Evolutionary conservation across 2,329 filamentous ascomycete genomes (phyloP).

Genomic region (Ramularia collo-cygni): DNA sequence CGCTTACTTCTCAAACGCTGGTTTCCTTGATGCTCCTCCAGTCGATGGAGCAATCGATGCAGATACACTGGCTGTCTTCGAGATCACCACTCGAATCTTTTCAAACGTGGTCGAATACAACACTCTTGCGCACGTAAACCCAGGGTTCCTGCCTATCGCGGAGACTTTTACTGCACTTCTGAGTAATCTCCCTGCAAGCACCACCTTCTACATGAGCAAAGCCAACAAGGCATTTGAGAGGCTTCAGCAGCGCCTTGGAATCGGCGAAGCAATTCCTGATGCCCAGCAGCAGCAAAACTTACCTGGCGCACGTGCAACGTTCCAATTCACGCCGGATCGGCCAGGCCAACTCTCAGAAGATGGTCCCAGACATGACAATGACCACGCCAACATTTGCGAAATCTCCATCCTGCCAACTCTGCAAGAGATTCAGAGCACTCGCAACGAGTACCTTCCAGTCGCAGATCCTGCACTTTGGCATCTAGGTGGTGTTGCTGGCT

Average conservation of each 20-base stretch:
- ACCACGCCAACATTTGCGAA: constrained; percentile 53
- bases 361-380: constrained; percentile 69
- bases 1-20: background rate
- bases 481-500: constrained; percentile 38
- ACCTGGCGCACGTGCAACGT: constrained; percentile 4
- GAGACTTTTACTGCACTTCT: background rate
- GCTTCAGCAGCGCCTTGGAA: background rate
- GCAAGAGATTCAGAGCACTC: constrained; percentile 45
- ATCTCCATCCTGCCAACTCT: constrained; percentile 60
- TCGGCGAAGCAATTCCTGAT: background rate
- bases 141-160: background rate
- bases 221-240: background rate
- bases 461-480: constrained; percentile 36
- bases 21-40: background rate
- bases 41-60: too few relatives aligned
- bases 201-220: background rate
- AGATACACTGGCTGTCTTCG: background rate
- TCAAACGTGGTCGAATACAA: background rate
- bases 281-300: background rate
- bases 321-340: constrained; percentile 14
- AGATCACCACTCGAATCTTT: background rate
- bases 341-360: constrained; percentile 27
- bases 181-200: background rate
- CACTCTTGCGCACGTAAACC: background rate
- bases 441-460: constrained; percentile 39